phyloP scores from a whole-genome alignment of 352 stramenopile species.

The Phytopythium ostracodes region DNA sequence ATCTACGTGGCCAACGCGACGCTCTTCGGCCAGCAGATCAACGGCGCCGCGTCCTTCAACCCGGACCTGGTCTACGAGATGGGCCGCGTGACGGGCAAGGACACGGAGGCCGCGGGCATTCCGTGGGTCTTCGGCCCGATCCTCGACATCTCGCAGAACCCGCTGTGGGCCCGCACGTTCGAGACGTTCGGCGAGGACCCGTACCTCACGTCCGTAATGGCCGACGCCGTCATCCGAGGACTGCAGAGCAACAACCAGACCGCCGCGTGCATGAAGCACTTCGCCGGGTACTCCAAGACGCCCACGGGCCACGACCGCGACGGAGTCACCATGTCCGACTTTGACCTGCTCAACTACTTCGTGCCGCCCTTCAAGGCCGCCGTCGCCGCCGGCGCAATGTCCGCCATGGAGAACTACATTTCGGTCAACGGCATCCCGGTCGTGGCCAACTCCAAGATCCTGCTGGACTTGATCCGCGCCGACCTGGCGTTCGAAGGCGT shows the following conservation, averaged over 20 bases:
- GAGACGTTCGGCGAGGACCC: constrained; percentile 94
- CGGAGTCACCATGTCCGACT: constrained; percentile 60
- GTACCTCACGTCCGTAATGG: constrained; percentile 69
- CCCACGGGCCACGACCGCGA: constrained; percentile 78
- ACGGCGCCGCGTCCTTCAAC: constrained; percentile 88
- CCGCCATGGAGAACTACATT: constrained; percentile 93
- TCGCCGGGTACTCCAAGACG: constrained; percentile 82
- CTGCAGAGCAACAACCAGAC: constrained; percentile 69
- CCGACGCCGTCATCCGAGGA: constrained; percentile 58
- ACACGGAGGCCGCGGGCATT: constrained; percentile 86
- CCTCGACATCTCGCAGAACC: constrained; percentile 77
- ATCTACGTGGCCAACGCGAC: constrained; percentile 82
- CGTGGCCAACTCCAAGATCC: constrained; percentile 70
- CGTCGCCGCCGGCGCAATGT: constrained; percentile 64
- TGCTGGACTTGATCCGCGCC: constrained; percentile 75
- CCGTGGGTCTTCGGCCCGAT: constrained; percentile 89
- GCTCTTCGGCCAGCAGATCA: constrained; percentile 89
- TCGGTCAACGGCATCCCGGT: constrained; percentile 89
- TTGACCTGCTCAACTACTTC: constrained; percentile 82
- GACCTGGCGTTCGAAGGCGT: constrained; percentile 81
- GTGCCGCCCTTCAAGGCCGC: constrained; percentile 69
- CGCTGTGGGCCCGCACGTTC: constrained; percentile 85
- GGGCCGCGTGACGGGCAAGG: constrained; percentile 66
- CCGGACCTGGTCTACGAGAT: constrained; percentile 59
- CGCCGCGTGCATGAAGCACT: constrained; percentile 86